Evolutionary conservation across 768 basidiomycete genomes (phyloP), one percentile per base, ranked within the genome.

Genomic region (Termitomyces sp.): DNA sequence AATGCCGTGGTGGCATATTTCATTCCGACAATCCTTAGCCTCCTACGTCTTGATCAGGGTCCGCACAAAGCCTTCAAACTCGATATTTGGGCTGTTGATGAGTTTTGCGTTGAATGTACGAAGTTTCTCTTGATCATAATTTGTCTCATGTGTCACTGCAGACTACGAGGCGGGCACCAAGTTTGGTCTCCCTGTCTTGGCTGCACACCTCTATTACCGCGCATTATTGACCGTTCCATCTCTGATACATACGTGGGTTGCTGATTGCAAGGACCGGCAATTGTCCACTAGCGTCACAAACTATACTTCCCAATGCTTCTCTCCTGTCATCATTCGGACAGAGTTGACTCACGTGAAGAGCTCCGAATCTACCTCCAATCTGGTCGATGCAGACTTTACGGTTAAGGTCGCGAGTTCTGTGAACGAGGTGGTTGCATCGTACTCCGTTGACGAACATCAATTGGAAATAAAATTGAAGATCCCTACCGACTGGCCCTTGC

Each of bases 371-470:
- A 69, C 76, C 4, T 74, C 79, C n/a, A 82, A 82, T 56, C 74
- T 90, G 34, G 71, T 76, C 2, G 91, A 92, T 63, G 93, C 95
- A 61, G 88, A 85, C 58, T 73, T 98, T 58, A 81, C 80, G 9
- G 75, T 98, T 70, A 93, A 91, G 64, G 87, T 97, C 22, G 81
- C 86, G 0, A 72, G 70, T 34, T 80, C 82, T 2, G 80, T 86
- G 24, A 86, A 87, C 59, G 97, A 98, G 70, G 90, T 97, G 43
- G 83, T 83, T 1, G 92, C 88, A 10, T 80, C 83, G 18, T 99
- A 96, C 67, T 75, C 81, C 32, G 88, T 99, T 1, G 97, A 99
- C 68, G 97, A 99, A 44, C 92, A 98, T 67, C 82, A 86, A 51
- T 82, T 99, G 62, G 96, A 98, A 72, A 85, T 99, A 57, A 85